Percentiles rank a stretch among this genome's conserved stretches.
phyloP scores from a whole-genome alignment of 2,329 filamentous ascomycete genomes.

The Amphichorda felina region DNA sequence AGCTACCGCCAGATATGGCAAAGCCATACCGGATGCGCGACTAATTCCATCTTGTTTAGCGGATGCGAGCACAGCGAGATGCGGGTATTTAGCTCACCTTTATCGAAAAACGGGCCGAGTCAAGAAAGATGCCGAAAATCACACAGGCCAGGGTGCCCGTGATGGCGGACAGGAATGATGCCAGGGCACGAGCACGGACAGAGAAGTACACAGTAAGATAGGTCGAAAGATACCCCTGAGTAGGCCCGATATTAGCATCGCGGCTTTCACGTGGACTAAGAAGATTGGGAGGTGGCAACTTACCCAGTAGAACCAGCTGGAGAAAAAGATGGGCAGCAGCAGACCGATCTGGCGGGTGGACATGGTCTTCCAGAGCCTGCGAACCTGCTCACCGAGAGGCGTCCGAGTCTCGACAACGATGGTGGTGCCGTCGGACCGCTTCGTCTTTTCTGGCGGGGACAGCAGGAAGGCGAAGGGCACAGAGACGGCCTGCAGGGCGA shows the following conservation, averaged over 20 bases:
- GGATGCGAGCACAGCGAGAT: too few species aligned
- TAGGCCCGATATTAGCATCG: not conserved
- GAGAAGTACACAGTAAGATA: slow-evolving; percentile 10
- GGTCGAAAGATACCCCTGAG: slow-evolving; percentile 5
- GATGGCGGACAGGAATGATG: slow-evolving; percentile 8
- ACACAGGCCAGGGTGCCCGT: slow-evolving; percentile 10
- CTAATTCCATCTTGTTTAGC: not conserved
- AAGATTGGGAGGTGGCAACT: not conserved
- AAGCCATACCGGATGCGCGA: slow-evolving; percentile 8
- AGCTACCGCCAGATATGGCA: slow-evolving; percentile 7
- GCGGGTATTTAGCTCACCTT: slow-evolving; percentile 1
- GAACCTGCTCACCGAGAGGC: slow-evolving; percentile 3
- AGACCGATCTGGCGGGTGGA: slow-evolving; percentile 2
- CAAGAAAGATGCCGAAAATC: slow-evolving; percentile 11
- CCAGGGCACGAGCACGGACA: slow-evolving; percentile 8
- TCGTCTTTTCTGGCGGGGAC: slow-evolving; percentile 31
- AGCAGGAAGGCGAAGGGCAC: slow-evolving; percentile 30
- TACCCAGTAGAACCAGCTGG: slow-evolving; percentile 7
- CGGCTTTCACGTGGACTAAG: not conserved
- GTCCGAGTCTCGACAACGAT: slow-evolving; percentile 5
- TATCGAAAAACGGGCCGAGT: slow-evolving; percentile 8
- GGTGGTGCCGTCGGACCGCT: slow-evolving; percentile 20
- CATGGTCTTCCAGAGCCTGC: slow-evolving; percentile 3
- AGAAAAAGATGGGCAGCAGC: slow-evolving; percentile 6
- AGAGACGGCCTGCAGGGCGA: slow-evolving; percentile 31